A percentile compares a stretch with the other conserved stretches of the same genome.
Evolutionary conservation across 768 basidiomycete species (phyloP).

Genomic region (Pisolithus microcarpus): DNA sequence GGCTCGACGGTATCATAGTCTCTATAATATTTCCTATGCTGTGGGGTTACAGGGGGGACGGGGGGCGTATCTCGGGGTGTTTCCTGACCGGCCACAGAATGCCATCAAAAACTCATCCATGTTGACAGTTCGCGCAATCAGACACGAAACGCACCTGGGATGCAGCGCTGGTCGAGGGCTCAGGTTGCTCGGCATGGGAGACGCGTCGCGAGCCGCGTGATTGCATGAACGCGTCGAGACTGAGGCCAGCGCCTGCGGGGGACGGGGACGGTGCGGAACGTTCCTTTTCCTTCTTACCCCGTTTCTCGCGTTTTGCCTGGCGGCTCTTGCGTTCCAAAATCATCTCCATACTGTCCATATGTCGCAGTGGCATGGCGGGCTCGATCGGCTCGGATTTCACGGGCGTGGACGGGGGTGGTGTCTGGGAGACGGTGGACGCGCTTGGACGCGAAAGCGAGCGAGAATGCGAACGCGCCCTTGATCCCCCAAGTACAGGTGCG

Average conservation of each 20-base stretch:
- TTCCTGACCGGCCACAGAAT: slow-evolving; percentile 15
- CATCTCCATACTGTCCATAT: slow-evolving; percentile 69
- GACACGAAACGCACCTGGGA: slow-evolving; percentile 34
- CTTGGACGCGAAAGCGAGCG: slow-evolving; percentile 43
- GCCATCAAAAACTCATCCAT: slow-evolving; percentile 5
- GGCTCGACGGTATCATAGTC: slow-evolving; percentile 28
- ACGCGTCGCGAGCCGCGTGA: slow-evolving; percentile 49
- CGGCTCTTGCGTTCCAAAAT: slow-evolving; percentile 65
- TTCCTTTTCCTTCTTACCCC: slow-evolving; percentile 39
- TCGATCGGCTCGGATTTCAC: slow-evolving; percentile 60
- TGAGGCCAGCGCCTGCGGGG: slow-evolving; percentile 39
- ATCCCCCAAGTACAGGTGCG: slow-evolving; percentile 33
- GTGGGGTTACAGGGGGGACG: slow-evolving; percentile 47
- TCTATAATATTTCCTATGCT: slow-evolving; percentile 55
- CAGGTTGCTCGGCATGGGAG: slow-evolving; percentile 25
- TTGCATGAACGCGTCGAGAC: slow-evolving; percentile 43
- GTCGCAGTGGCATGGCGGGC: slow-evolving; percentile 40
- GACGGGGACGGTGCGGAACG: slow-evolving; percentile 48
- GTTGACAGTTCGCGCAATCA: slow-evolving; percentile 19
- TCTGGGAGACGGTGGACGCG: slow-evolving; percentile 30
- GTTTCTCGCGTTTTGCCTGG: slow-evolving; percentile 46
- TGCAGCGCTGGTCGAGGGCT: slow-evolving; percentile 21
- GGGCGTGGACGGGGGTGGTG: slow-evolving; percentile 48
- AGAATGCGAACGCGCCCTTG: slow-evolving; percentile 37
- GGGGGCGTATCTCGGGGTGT: slow-evolving; percentile 23